Conservation (phyloP, 768 basidiomycete genomes). For the Boletales sp. region DNA sequence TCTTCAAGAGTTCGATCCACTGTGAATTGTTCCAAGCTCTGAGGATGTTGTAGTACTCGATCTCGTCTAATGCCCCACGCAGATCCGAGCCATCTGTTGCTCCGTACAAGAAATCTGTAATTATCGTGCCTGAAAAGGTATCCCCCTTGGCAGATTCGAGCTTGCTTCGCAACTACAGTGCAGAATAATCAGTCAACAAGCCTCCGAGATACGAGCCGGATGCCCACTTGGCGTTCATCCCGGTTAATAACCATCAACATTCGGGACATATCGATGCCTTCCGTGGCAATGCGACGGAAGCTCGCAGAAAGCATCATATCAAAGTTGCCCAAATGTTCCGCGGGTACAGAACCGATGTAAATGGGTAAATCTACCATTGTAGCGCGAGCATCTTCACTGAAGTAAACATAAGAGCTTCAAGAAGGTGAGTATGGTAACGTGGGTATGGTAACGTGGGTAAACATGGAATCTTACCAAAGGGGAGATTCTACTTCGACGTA, state of each 20-base stretch:
- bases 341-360: slow-evolving; percentile 81
- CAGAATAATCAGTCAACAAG: not conserved
- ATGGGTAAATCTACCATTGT: slow-evolving; percentile 70
- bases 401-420: slow-evolving; percentile 77
- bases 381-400: slow-evolving; percentile 72
- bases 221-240: slow-evolving; percentile 77
- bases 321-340: slow-evolving; percentile 73
- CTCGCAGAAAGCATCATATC: slow-evolving; percentile 63
- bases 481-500: slow-evolving; percentile 91
- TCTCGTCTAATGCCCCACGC: slow-evolving; percentile 68
- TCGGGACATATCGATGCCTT: slow-evolving; percentile 86
- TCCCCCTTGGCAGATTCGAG: slow-evolving; percentile 83
- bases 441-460: not conserved
- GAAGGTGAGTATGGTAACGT: slow-evolving; percentile 8
- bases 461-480: slow-evolving; percentile 55
- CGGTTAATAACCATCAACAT: slow-evolving; percentile 84
- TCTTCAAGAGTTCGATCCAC: slow-evolving; percentile 74
- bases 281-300: slow-evolving; percentile 61
- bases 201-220: not conserved
- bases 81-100: slow-evolving; percentile 79
- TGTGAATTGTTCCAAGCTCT: slow-evolving; percentile 68
- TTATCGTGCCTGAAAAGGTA: slow-evolving; percentile 68
- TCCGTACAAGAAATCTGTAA: slow-evolving; percentile 86
- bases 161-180: slow-evolving; percentile 69
- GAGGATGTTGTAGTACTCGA: slow-evolving; percentile 64